Conservation (phyloP, 257 asterid species). For the Solanum verrucosum region DNA sequence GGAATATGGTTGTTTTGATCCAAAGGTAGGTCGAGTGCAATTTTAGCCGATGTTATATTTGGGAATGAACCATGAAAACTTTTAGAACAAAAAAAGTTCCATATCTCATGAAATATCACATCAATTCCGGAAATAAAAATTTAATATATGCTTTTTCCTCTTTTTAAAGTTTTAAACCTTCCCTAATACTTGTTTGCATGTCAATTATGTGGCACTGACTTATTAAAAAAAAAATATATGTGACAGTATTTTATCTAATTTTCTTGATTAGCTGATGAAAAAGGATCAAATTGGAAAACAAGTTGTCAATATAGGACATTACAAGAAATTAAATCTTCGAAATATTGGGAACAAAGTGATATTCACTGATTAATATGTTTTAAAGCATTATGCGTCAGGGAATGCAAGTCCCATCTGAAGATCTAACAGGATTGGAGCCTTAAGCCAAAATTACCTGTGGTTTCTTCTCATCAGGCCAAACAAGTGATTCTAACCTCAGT, state of each 20-base stretch:
- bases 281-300: background rate
- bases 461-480: conserved; percentile 88
- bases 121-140: background rate
- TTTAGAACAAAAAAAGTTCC: background rate
- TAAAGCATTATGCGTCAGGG: background rate
- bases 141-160: background rate
- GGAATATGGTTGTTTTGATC: background rate
- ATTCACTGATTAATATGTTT: background rate
- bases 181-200: background rate
- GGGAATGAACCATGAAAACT: background rate
- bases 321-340: background rate
- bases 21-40: background rate
- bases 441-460: conserved; percentile 58
- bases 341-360: background rate
- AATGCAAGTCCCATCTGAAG: background rate
- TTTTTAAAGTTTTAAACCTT: background rate
- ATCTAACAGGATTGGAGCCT: background rate
- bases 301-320: background rate
- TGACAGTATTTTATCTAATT: background rate
- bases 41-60: background rate
- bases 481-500: conserved; percentile 82
- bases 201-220: background rate
- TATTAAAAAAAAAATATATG: background rate
- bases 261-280: background rate
- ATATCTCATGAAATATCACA: background rate